A percentile compares a stretch with the other conserved stretches of the same genome.
Evolutionary conservation across 192 early-diverging fungal species (phyloP).

Genomic region (Martensiomyces pterosporus): DNA sequence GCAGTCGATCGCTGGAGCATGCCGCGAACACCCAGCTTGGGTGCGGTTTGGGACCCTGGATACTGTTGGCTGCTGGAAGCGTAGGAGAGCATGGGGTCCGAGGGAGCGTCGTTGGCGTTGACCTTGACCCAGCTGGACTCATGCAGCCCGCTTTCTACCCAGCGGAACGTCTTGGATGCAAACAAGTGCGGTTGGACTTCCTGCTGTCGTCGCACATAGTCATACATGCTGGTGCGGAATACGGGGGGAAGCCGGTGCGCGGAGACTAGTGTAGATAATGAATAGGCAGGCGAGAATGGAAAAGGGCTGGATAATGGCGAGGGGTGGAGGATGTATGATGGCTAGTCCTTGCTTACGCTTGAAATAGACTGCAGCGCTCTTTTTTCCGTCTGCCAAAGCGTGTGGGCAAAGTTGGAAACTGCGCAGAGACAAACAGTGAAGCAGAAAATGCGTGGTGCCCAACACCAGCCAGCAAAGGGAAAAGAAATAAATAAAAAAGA

Average conservation of each 20-base stretch:
- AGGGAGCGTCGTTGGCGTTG: slow-evolving; percentile 14
- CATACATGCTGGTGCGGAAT: slow-evolving; percentile 30
- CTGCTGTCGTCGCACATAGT: slow-evolving; percentile 51
- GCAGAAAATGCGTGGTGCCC: too few species aligned
- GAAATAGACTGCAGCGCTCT: too few species aligned
- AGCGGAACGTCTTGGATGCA: slow-evolving; percentile 42
- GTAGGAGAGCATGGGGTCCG: slow-evolving; percentile 34
- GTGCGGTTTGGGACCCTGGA: slow-evolving; percentile 5
- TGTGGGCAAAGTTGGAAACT: too few species aligned
- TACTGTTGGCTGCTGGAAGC: slow-evolving; percentile 48
- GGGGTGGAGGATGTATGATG: too few species aligned
- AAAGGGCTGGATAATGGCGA: too few species aligned
- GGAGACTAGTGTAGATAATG: too few species aligned
- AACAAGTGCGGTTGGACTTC: slow-evolving; percentile 44
- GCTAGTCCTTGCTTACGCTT: too few species aligned
- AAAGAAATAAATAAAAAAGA: too few species aligned
- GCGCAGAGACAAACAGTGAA: too few species aligned
- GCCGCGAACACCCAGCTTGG: slow-evolving; percentile 16
- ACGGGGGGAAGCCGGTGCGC: too few species aligned
- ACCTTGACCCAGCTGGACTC: slow-evolving; percentile 36
- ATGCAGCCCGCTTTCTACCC: slow-evolving; percentile 28
- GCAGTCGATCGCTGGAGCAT: slow-evolving; percentile 34
- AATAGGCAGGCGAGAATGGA: not conserved
- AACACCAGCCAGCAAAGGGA: too few species aligned
- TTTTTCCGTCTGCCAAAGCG: too few species aligned